These are phyloP conservation scores for Zymoseptoria ardabiliae DNA, from an alignment of 2,329 filamentous ascomycete species.

Conservation along the genomic window DNA sequence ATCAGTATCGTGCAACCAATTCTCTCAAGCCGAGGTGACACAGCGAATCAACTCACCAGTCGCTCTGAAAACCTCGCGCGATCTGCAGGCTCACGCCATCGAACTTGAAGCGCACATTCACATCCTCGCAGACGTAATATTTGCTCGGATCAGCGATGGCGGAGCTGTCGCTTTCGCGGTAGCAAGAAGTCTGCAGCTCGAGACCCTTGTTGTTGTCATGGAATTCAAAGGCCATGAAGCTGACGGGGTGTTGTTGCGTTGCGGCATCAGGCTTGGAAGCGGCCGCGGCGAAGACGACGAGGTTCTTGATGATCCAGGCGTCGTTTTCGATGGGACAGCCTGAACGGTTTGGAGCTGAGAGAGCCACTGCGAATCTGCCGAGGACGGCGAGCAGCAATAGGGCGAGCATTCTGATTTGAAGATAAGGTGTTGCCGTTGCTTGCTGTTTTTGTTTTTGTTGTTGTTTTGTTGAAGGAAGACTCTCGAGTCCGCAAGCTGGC, in stretches of 20 bases:
- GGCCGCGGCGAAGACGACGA: slow-evolving; percentile 14
- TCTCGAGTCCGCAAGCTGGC: not conserved
- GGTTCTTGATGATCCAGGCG: slow-evolving; percentile 18
- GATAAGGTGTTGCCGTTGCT: not conserved
- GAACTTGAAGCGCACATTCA: slow-evolving; percentile 19
- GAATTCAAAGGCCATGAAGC: slow-evolving; percentile 22
- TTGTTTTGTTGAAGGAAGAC: not conserved
- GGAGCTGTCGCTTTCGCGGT: slow-evolving; percentile 4
- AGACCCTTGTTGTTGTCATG: slow-evolving; percentile 23
- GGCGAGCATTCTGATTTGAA: not conserved
- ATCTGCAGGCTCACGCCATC: slow-evolving; percentile 11
- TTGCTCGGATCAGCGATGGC: slow-evolving; percentile 3
- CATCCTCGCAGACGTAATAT: slow-evolving; percentile 19
- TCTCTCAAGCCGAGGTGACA: not conserved
- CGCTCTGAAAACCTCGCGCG: slow-evolving; percentile 17
- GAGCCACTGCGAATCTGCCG: not conserved
- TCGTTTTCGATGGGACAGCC: slow-evolving; percentile 12
- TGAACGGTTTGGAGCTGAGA: not conserved
- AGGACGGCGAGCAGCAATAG: slow-evolving; percentile 4
- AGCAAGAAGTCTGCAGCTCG: slow-evolving; percentile 20
- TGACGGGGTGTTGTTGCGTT: not conserved
- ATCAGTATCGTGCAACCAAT: not conserved
- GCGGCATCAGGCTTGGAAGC: not conserved
- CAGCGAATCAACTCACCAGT: slow-evolving; percentile 12
- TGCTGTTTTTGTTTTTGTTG: not conserved